Conservation (phyloP, 2,329 filamentous ascomycete species). For the Dichotomopilus funicola region DNA sequence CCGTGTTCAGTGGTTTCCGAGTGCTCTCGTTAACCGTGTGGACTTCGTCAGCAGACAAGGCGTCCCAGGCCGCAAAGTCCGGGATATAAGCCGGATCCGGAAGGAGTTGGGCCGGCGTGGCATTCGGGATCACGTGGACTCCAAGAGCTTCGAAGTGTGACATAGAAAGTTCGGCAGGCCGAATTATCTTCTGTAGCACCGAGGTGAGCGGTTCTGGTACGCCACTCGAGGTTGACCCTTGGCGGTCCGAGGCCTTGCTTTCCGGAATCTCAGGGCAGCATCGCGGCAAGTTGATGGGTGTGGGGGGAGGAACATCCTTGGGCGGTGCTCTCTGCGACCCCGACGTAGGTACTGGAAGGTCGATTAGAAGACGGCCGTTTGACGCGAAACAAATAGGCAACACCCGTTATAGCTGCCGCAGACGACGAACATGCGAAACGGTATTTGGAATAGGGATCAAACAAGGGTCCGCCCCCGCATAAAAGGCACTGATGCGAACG, state of each 20-base stretch:
- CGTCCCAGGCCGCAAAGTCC: conserved; percentile 47
- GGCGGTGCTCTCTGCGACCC: conserved; percentile 29
- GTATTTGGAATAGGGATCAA: too few species aligned
- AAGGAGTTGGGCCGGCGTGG: conserved; percentile 42
- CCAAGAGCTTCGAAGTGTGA: conserved; percentile 52
- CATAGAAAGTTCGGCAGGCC: conserved; percentile 43
- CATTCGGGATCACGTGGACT: conserved; percentile 48
- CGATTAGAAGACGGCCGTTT: conserved; percentile 12
- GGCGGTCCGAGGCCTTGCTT: conserved; percentile 10
- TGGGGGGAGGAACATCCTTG: conserved; percentile 50
- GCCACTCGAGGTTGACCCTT: conserved; percentile 6
- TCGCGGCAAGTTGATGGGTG: conserved; percentile 46
- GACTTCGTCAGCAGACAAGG: conserved; percentile 43
- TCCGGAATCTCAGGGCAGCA: conserved; percentile 30
- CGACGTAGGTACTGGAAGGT: conserved; percentile 18
- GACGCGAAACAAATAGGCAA: conserved; percentile 2
- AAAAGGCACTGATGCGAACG: too few species aligned
- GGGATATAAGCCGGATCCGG: conserved; percentile 49
- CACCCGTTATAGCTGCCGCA: conserved; percentile 8
- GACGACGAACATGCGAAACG: conserved; percentile 5
- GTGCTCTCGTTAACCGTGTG: conserved; percentile 43
- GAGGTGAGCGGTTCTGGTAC: conserved; percentile 37
- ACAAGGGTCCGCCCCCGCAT: too few species aligned
- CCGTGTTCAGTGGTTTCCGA: conserved; percentile 44
- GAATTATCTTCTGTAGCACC: conserved; percentile 48